Evolutionary conservation across 2,329 filamentous ascomycete species (phyloP).

Genomic region (Oidium heveae): DNA sequence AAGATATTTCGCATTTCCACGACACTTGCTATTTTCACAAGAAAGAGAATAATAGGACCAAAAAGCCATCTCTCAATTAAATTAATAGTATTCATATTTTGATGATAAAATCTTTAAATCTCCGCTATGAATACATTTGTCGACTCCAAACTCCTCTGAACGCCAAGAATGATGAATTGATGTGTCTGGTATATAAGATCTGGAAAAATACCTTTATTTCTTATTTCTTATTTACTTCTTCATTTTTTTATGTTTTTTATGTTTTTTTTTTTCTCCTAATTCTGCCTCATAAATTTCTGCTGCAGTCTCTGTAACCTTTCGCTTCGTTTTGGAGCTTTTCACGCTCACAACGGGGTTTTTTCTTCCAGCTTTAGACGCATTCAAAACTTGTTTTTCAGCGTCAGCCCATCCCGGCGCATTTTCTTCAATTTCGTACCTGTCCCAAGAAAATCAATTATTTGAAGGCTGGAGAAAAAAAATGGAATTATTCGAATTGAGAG

Average conservation of each 20-base stretch:
- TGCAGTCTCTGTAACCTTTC: constrained; percentile 38
- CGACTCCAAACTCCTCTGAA: too few relatives aligned
- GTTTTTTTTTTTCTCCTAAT: constrained; percentile 27
- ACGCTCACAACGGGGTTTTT: constrained; percentile 49
- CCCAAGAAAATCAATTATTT: constrained; percentile 6
- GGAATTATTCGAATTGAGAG: not conserved
- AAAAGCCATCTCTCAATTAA: too few relatives aligned
- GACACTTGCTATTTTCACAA: too few relatives aligned
- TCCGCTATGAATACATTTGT: too few relatives aligned
- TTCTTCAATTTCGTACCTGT: constrained; percentile 38
- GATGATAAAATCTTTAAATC: too few relatives aligned
- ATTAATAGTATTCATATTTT: too few relatives aligned
- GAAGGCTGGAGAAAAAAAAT: too few relatives aligned
- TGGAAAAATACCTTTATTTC: too few relatives aligned
- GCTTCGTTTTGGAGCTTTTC: constrained; percentile 50
- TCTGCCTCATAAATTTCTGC: constrained; percentile 36
- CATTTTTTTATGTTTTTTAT: constrained; percentile 20
- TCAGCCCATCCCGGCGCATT: constrained; percentile 37
- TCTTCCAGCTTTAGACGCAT: constrained; percentile 27
- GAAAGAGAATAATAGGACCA: too few relatives aligned
- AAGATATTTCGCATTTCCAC: too few relatives aligned
- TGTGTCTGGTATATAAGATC: too few relatives aligned
- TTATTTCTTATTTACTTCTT: not conserved
- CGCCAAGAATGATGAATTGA: too few relatives aligned
- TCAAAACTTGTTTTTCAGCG: constrained; percentile 50